A percentile compares a stretch with the other conserved stretches of the same genome.
Evolutionary conservation across 2,329 filamentous ascomycete genomes (phyloP).

Genomic region (Graphiopsis chlorocephala): DNA sequence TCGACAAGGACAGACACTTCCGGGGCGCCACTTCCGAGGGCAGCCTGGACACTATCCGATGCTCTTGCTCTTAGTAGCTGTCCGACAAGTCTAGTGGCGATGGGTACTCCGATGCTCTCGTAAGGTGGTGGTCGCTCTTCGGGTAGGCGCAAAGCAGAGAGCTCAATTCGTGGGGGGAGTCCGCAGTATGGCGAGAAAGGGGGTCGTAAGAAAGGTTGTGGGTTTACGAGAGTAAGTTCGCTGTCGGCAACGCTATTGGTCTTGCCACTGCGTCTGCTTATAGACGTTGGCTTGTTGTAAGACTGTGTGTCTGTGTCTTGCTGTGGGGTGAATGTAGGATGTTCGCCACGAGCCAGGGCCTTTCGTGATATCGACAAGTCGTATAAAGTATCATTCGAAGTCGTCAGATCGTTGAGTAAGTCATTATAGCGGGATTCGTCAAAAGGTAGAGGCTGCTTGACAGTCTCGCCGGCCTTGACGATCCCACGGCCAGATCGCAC

Average conservation of each 20-base stretch:
- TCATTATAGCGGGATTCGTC: constrained; percentile 74
- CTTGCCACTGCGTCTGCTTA: constrained; percentile 15
- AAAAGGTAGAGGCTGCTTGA: constrained; percentile 47
- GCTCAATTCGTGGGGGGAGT: constrained; percentile 45
- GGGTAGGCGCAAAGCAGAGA: constrained; percentile 42
- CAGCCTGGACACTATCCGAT: constrained; percentile 29
- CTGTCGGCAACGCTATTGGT: constrained; percentile 36
- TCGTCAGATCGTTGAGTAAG: constrained; percentile 69
- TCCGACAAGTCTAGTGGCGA: constrained; percentile 46
- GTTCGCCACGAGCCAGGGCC: constrained; percentile 38
- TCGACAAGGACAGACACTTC: constrained; percentile 64
- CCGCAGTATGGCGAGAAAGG: constrained; percentile 34
- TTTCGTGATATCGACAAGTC: constrained; percentile 68
- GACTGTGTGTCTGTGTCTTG: constrained; percentile 14
- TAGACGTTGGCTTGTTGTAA: neutral
- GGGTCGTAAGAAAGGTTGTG: constrained; percentile 27
- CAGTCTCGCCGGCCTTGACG: constrained; percentile 31
- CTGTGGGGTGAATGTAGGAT: constrained; percentile 30
- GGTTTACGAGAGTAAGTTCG: constrained; percentile 44
- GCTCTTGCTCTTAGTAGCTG: constrained; percentile 33
- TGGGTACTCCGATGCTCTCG: constrained; percentile 44
- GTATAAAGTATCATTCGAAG: constrained; percentile 76
- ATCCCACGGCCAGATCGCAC: constrained; percentile 51
- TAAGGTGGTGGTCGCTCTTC: constrained; percentile 50
- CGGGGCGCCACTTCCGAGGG: constrained; percentile 35